Evolutionary conservation across 305 asterid species (phyloP).

Genomic region (Striga hermonthica): DNA sequence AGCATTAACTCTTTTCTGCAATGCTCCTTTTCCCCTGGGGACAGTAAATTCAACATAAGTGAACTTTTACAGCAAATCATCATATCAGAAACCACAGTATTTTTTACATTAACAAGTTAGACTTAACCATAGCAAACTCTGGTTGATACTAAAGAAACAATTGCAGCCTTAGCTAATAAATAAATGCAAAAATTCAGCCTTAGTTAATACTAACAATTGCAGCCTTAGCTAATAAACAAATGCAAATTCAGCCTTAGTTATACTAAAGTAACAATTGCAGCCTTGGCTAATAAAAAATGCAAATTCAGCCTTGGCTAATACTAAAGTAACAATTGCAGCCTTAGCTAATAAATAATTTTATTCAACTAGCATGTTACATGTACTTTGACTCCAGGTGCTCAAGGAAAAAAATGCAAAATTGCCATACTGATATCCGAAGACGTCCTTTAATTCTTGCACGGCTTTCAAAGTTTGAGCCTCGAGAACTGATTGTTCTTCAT

Average conservation of each 20-base stretch:
- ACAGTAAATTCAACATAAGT: conserved; percentile 24
- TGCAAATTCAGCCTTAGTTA: no score
- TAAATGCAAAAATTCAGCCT: background rate
- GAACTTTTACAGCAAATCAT: background rate
- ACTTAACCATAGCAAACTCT: no score
- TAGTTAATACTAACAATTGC: background rate
- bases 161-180: conserved; percentile 3
- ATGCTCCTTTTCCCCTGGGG: conserved; percentile 77
- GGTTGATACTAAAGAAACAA: background rate
- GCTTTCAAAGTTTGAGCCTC: conserved; percentile 72
- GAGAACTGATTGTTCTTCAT: conserved; percentile 65
- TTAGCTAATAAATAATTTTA: conserved; percentile 1
- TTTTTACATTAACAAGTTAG: no score
- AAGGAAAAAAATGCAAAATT: conserved; percentile 10
- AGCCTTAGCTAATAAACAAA: conserved; percentile 5
- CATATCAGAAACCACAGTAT: no score
- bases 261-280: background rate
- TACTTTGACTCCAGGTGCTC: background rate
- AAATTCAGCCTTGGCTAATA: no score
- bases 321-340: background rate
- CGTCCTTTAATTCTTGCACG: conserved; percentile 66
- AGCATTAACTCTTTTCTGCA: conserved; percentile 72
- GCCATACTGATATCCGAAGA: conserved; percentile 67
- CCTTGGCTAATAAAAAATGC: conserved; percentile 5
- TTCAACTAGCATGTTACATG: conserved; percentile 12